Conservation (phyloP, 2,329 filamentous ascomycete genomes). For the Huntiella moniliformis region DNA sequence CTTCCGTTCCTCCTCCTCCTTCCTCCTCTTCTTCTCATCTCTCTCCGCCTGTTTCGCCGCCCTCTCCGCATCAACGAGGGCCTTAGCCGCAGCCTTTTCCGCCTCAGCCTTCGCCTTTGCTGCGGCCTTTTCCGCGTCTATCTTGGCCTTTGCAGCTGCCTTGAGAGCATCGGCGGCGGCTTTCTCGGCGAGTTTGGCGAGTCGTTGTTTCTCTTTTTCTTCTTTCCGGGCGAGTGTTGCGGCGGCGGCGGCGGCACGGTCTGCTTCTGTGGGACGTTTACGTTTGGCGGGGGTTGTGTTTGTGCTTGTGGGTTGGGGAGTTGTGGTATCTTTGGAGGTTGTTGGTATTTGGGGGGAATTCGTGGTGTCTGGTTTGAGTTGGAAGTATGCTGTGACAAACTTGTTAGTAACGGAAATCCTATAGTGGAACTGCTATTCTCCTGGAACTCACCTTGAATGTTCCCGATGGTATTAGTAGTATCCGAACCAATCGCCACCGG, state of each 20-base stretch:
- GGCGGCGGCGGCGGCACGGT: constrained; percentile 20
- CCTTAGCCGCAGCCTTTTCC: constrained; percentile 23
- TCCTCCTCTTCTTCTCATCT: constrained; percentile 29
- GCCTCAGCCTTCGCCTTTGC: constrained; percentile 16
- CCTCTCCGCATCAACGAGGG: constrained; percentile 24
- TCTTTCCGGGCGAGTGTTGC: constrained; percentile 21
- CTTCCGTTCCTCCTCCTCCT: constrained; percentile 28
- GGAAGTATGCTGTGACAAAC: background rate
- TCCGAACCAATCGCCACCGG: background rate
- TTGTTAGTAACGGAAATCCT: background rate
- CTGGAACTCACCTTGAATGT: background rate
- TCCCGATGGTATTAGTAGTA: background rate
- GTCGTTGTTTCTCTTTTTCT: constrained; percentile 19
- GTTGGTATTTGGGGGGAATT: background rate
- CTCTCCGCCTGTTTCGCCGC: constrained; percentile 23
- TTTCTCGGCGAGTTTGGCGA: constrained; percentile 18
- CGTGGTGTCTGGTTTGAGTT: background rate
- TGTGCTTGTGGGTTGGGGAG: constrained; percentile 14
- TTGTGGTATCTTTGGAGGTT: constrained; percentile 11
- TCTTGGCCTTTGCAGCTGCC: constrained; percentile 19
- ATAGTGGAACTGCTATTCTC: background rate
- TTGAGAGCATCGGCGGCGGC: constrained; percentile 20
- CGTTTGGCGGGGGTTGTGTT: constrained; percentile 20
- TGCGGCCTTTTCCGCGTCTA: constrained; percentile 16
- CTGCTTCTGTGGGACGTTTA: constrained; percentile 24